Evolutionary conservation across 1,139 yeast species (phyloP).

Genomic region (Sugiyamaella xylanicola): DNA sequence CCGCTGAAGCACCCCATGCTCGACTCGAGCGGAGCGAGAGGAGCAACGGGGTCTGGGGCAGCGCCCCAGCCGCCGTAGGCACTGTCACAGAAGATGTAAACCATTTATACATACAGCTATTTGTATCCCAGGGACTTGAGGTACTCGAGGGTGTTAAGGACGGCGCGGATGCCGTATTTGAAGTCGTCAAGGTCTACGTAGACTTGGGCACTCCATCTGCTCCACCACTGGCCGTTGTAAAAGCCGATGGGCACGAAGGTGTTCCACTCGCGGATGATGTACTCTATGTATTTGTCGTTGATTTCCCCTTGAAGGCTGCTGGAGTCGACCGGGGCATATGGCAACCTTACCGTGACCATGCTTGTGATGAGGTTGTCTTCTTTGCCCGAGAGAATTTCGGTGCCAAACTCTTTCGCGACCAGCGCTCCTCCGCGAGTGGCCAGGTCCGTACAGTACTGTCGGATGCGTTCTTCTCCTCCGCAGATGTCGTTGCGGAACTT

Average conservation of each 20-base stretch:
- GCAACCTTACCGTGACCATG: conserved; percentile 54
- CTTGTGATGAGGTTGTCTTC: conserved; percentile 44
- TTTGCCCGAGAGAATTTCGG: conserved; percentile 42
- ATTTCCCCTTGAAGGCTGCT: conserved; percentile 22
- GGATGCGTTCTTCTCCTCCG: conserved; percentile 63
- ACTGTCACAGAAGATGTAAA: background rate
- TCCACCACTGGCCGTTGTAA: conserved; percentile 49
- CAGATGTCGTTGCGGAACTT: conserved; percentile 51
- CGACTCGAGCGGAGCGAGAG: no score
- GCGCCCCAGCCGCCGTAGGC: background rate
- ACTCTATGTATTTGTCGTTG: conserved; percentile 26
- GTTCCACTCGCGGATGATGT: conserved; percentile 40
- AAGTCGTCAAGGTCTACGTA: conserved; percentile 61
- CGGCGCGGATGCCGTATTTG: conserved; percentile 47
- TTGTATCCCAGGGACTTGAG: conserved; percentile 11
- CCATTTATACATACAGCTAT: no score
- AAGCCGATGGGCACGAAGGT: conserved; percentile 52
- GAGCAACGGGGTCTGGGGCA: background rate
- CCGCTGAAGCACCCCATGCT: no score
- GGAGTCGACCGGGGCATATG: conserved; percentile 30
- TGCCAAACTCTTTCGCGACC: conserved; percentile 42
- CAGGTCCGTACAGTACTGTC: conserved; percentile 51
- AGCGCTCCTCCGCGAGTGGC: conserved; percentile 49
- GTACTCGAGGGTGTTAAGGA: conserved; percentile 32
- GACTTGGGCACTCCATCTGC: conserved; percentile 62